These are phyloP conservation scores for Berberis vulgaris DNA, from an alignment of 164 flowering plant species.

Conservation along the genomic window DNA sequence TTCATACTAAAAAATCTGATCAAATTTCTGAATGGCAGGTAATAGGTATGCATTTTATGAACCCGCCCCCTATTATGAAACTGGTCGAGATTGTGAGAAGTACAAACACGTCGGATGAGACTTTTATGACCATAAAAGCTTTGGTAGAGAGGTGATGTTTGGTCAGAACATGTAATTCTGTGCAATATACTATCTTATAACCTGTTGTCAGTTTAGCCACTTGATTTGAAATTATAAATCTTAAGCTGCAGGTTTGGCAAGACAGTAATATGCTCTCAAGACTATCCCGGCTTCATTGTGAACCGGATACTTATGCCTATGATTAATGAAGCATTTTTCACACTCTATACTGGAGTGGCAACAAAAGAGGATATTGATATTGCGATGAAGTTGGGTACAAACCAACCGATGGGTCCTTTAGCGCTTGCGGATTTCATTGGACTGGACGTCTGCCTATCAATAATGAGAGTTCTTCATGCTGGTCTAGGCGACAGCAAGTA, in stretches of 20 bases:
- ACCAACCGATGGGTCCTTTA: conserved; percentile 98
- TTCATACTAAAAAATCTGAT: too few species aligned
- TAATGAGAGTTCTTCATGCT: conserved; percentile 79
- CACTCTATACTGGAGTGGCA: conserved; percentile 88
- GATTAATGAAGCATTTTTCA: conserved; percentile 88
- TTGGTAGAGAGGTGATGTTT: conserved; percentile 67
- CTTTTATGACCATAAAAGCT: conserved; percentile 48
- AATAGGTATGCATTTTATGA: conserved; percentile 97
- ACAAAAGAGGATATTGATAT: conserved; percentile 88
- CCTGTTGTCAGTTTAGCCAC: not conserved
- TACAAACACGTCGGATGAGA: conserved; percentile 76
- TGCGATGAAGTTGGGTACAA: conserved; percentile 94
- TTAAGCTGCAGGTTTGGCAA: conserved; percentile 65
- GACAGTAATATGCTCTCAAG: conserved; percentile 76
- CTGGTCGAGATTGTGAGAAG: conserved; percentile 88
- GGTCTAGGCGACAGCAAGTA: conserved; percentile 83
- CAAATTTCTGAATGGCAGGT: conserved; percentile 37
- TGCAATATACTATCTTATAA: not conserved
- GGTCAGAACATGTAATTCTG: not conserved
- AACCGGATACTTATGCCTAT: conserved; percentile 94
- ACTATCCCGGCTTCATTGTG: conserved; percentile 81
- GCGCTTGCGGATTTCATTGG: conserved; percentile 96
- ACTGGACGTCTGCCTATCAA: conserved; percentile 76
- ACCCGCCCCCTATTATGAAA: conserved; percentile 92
- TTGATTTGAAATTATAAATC: not conserved